phyloP scores from a whole-genome alignment of 169 alveolate species.

The Cryptosporidium viatorum region DNA sequence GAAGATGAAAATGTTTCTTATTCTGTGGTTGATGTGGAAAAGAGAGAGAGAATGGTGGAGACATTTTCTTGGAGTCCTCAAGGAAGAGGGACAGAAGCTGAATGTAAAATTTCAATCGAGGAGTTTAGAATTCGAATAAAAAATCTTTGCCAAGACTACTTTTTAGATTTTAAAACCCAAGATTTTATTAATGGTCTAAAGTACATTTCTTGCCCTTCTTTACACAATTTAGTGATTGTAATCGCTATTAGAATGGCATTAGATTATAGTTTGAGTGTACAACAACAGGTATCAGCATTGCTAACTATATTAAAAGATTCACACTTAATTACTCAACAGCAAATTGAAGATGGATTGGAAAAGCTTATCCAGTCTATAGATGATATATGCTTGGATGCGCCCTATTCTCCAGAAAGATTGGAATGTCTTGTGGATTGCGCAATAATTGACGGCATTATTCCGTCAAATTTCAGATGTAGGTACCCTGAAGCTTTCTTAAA shows the following conservation, averaged over 20 bases:
- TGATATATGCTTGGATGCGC: constrained; percentile 71
- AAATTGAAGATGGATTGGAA: constrained; percentile 73
- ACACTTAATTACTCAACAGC: constrained; percentile 58
- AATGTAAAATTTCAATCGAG: constrained; percentile 30
- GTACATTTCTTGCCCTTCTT: constrained; percentile 43
- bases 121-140: constrained; percentile 57
- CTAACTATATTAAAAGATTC: constrained; percentile 67
- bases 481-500: constrained; percentile 58
- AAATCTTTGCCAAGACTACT: constrained; percentile 70
- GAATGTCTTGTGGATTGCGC: constrained; percentile 74
- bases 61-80: constrained; percentile 75
- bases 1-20: constrained; percentile 72
- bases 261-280: constrained; percentile 57
- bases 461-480: constrained; percentile 67
- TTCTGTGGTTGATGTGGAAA: constrained; percentile 72
- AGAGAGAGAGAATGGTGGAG: constrained; percentile 71
- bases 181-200: constrained; percentile 69
- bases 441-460: constrained; percentile 61
- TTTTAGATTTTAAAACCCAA: constrained; percentile 58
- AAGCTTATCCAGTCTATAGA: constrained; percentile 72
- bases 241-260: constrained; percentile 71
- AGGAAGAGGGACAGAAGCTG: constrained; percentile 65
- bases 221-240: constrained; percentile 64
- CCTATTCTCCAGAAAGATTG: constrained; percentile 69
- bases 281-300: constrained; percentile 71